Base-by-base conservation (phyloP, 192 early-diverging fungal genomes). In the Coemansia sp. region DNA sequence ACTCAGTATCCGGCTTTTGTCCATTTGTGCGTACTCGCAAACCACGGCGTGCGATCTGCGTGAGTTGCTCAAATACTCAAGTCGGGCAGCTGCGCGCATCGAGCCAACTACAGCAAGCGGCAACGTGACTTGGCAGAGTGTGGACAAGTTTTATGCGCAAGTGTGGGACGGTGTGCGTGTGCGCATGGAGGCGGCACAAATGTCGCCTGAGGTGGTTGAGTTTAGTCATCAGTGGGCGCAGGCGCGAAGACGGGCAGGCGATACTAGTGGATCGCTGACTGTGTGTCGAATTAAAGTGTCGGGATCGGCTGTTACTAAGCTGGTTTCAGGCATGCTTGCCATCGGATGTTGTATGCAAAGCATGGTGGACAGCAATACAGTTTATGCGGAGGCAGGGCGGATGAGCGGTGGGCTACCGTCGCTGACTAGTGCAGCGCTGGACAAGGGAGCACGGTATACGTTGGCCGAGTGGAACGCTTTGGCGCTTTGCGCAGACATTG, bases 381-480 rank as follows among this genome's bases (percentile, higher is more conserved):
- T 20, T 17, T 5, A 52, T n/a, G 6, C 52, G 0, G 56, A 66
- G 1, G 20, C 57, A 0, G 23, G 19, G 31, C 17, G 51, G 2
- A 14, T 56, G 4, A 40, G 38, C n/a, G 38, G 22, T n/a, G 49
- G 25, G 26, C 12, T 72, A 12, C 22, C 17, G 0, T 38, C 23
- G 1, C 34, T 72, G 1, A 52, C 48, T 1, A 61, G 59, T 8
- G 25, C 28, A 7, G 62, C 62, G 40, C 47, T 80, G 0, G 55
- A 42, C 19, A 36, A 28, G 2, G 53, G 36, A 0, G 62, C 57
- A 2, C 71, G 72, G 1, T 31, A 74, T 44, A 80, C 77, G 15
- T 62, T 80, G 15, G 40, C 68, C 10, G 68, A 63, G 12, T 80
- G 77, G 77, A 80, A 80, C 44, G 58, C 71, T 5, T 19, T 80